phyloP scores from a whole-genome alignment of 768 basidiomycete species.

The Lanmaoa rubissima region DNA sequence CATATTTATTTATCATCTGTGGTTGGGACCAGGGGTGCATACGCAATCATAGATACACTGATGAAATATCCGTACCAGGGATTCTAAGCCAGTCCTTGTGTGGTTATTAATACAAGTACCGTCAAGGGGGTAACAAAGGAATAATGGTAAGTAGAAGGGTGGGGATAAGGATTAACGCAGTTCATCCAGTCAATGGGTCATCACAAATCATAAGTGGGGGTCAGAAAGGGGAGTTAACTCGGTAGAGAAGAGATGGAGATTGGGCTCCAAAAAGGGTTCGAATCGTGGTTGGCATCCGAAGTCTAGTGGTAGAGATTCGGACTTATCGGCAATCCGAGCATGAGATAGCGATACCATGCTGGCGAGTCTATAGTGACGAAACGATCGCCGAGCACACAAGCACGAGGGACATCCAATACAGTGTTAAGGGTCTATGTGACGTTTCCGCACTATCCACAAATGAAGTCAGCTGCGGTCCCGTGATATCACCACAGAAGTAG shows the following conservation, averaged over 20 bases:
- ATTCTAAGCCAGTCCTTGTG: not conserved
- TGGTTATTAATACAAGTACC: not conserved
- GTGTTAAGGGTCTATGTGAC: conserved; percentile 6
- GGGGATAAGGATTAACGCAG: too few relatives aligned
- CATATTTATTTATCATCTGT: not conserved
- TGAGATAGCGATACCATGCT: too few relatives aligned
- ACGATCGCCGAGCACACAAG: conserved; percentile 9
- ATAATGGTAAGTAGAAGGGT: not conserved
- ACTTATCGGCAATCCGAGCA: not conserved
- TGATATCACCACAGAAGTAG: not conserved
- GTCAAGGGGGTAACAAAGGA: not conserved
- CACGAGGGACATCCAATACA: conserved; percentile 15
- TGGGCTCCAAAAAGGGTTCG: not conserved
- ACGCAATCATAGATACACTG: not conserved
- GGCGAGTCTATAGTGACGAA: conserved; percentile 12
- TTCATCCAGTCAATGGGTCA: not conserved
- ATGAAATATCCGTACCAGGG: not conserved
- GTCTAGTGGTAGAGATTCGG: not conserved
- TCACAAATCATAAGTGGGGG: not conserved
- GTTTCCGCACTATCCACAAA: conserved; percentile 13
- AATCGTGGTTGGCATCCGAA: not conserved
- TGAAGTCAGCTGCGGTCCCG: not conserved
- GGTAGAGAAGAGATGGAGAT: not conserved
- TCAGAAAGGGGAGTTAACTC: not conserved
- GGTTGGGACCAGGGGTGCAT: not conserved